Conservation (phyloP, 2,329 filamentous ascomycete genomes). For the Aspergillus tanneri region DNA sequence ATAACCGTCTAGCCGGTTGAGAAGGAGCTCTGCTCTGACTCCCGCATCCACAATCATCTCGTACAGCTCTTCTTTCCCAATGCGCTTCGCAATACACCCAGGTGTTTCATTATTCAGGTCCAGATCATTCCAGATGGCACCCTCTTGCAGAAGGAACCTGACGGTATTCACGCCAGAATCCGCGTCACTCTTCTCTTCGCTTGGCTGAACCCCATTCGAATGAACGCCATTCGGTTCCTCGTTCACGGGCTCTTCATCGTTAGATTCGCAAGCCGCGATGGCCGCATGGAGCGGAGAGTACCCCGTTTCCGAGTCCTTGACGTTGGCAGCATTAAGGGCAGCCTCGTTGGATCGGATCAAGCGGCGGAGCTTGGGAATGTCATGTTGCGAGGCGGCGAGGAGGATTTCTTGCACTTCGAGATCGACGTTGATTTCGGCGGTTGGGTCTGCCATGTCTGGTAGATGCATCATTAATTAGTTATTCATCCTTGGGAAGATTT, state of each 20-base stretch:
- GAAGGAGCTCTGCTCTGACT: constrained; percentile 82
- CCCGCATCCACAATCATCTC: constrained; percentile 83
- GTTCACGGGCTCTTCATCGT: constrained; percentile 29
- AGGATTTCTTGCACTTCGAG: constrained; percentile 59
- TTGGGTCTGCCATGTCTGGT: constrained; percentile 24
- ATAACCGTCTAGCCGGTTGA: constrained; percentile 79
- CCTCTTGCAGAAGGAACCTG: constrained; percentile 75
- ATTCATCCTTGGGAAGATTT: not conserved
- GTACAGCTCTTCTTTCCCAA: constrained; percentile 72
- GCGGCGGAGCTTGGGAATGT: constrained; percentile 65
- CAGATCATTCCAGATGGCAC: constrained; percentile 97
- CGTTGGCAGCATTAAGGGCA: constrained; percentile 61
- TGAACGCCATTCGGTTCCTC: constrained; percentile 24
- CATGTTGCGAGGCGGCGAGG: constrained; percentile 65
- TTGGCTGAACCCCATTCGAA: constrained; percentile 10
- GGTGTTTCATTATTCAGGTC: constrained; percentile 85
- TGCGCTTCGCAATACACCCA: constrained; percentile 72
- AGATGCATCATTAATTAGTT: not conserved
- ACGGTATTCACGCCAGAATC: constrained; percentile 67
- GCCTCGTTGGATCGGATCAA: constrained; percentile 59
- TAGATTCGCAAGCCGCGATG: constrained; percentile 68
- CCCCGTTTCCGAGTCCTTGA: constrained; percentile 80
- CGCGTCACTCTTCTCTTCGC: constrained; percentile 36
- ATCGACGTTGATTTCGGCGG: constrained; percentile 36
- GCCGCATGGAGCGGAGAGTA: constrained; percentile 88